Percentiles rank a stretch among this genome's conserved stretches.
Conservation (phyloP, 2,329 filamentous ascomycete genomes). For the Chaetomiaceae sp. region DNA sequence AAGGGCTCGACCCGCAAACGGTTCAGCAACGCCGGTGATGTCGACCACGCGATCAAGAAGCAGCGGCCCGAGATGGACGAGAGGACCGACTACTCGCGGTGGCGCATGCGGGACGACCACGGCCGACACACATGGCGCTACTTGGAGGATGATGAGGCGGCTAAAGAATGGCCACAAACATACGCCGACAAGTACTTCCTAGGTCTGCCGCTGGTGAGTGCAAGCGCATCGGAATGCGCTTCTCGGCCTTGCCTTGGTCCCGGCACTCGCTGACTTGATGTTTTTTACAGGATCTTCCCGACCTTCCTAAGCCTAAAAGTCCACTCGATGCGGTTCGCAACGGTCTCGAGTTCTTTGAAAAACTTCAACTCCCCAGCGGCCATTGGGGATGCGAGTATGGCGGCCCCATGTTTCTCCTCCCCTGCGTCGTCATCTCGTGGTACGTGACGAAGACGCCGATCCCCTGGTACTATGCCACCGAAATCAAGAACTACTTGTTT, state of each 20-base stretch:
- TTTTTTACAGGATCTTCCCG: slow-evolving; percentile 61
- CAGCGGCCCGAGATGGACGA: slow-evolving; percentile 46
- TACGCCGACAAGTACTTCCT: slow-evolving; percentile 86
- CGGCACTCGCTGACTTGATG: slow-evolving; percentile 2
- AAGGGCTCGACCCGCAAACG: slow-evolving; percentile 39
- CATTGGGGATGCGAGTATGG: slow-evolving; percentile 98
- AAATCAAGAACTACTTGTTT: slow-evolving; percentile 90
- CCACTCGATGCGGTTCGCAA: slow-evolving; percentile 77
- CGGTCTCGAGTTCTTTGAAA: slow-evolving; percentile 80
- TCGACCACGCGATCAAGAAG: slow-evolving; percentile 37
- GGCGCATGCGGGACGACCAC: slow-evolving; percentile 77
- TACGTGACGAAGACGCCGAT: slow-evolving; percentile 87
- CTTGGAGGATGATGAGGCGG: slow-evolving; percentile 66
- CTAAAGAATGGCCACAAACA: slow-evolving; percentile 77
- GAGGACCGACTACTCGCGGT: slow-evolving; percentile 74
- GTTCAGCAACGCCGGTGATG: slow-evolving; percentile 35
- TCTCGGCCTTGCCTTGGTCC: background rate
- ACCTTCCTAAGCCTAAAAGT: slow-evolving; percentile 64
- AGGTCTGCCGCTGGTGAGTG: slow-evolving; percentile 67
- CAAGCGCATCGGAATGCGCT: slow-evolving; percentile 9
- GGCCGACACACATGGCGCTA: slow-evolving; percentile 96
- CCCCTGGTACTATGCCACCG: slow-evolving; percentile 70
- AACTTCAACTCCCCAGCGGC: slow-evolving; percentile 81
- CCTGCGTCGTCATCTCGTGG: slow-evolving; percentile 79
- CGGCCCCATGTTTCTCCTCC: slow-evolving; percentile 91